Conservation (phyloP, 164 flowering plant genomes). For the Berberis vulgaris region DNA sequence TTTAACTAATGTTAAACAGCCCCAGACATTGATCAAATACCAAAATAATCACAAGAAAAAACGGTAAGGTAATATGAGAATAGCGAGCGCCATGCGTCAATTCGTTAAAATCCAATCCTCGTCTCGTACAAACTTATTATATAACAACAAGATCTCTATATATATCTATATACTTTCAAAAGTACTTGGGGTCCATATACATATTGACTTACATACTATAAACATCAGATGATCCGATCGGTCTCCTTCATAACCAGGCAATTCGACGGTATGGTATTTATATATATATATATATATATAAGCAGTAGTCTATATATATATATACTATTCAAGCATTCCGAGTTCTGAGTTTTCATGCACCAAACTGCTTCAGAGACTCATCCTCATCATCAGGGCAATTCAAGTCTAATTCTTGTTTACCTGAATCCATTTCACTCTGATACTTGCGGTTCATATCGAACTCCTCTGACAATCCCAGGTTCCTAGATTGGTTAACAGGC, state of each 20-base stretch:
- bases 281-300: background rate
- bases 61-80: too few relatives aligned
- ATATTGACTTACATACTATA: background rate
- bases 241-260: background rate
- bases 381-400: constrained; percentile 14
- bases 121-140: background rate
- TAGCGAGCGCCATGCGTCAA: too few relatives aligned
- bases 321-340: background rate
- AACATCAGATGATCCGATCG: background rate
- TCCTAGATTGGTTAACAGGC: constrained; percentile 13
- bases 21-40: too few relatives aligned
- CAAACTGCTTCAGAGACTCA: constrained; percentile 1
- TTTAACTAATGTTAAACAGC: too few relatives aligned
- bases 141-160: background rate
- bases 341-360: background rate
- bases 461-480: constrained; percentile 14
- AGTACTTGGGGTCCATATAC: background rate
- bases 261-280: background rate
- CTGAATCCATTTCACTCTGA: constrained; percentile 34
- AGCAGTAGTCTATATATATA: background rate
- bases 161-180: background rate
- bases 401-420: constrained; percentile 39
- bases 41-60: too few relatives aligned
- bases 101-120: too few relatives aligned
- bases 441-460: constrained; percentile 54